Evolutionary conservation across 1,139 yeast genomes (phyloP).

Genomic region (Wickerhamiella infanticola): DNA sequence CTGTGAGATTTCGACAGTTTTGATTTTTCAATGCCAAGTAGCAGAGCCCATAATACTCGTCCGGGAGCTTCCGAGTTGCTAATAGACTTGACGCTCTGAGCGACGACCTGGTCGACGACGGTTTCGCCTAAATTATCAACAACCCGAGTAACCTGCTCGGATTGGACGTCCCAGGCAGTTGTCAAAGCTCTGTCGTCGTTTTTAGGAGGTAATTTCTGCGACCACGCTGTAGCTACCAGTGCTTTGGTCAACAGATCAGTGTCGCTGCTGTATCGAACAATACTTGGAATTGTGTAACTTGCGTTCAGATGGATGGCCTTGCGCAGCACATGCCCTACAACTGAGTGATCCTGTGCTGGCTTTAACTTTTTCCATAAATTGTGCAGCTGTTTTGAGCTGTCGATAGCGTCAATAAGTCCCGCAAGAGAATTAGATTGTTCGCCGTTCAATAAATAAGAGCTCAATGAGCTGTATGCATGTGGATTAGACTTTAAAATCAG

Average conservation of each 20-base stretch:
- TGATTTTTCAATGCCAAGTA: constrained; percentile 11
- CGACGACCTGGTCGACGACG: constrained; percentile 1
- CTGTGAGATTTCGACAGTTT: constrained; percentile 1
- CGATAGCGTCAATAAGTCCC: background rate
- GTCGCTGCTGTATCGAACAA: constrained; percentile 1
- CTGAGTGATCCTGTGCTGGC: background rate
- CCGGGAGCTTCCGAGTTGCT: constrained; percentile 1
- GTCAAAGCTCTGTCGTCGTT: constrained; percentile 4
- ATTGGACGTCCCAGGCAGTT: constrained; percentile 8
- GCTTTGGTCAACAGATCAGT: constrained; percentile 11
- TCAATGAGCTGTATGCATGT: background rate
- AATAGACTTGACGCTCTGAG: constrained; percentile 5
- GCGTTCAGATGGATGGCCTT: constrained; percentile 8
- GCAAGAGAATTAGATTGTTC: background rate
- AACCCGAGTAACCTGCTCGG: constrained; percentile 9
- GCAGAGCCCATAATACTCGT: constrained; percentile 15
- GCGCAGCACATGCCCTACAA: constrained; percentile 1
- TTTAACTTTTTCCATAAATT: background rate
- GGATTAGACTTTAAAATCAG: background rate
- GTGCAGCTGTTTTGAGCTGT: background rate
- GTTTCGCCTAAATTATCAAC: constrained; percentile 4
- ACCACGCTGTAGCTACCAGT: constrained; percentile 14
- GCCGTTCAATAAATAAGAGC: background rate
- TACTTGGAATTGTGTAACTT: constrained; percentile 11
- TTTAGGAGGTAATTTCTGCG: constrained; percentile 8